Base-by-base conservation (phyloP, 1,139 yeast genomes). In the Zhuliangozyma parablackwelliae region DNA sequence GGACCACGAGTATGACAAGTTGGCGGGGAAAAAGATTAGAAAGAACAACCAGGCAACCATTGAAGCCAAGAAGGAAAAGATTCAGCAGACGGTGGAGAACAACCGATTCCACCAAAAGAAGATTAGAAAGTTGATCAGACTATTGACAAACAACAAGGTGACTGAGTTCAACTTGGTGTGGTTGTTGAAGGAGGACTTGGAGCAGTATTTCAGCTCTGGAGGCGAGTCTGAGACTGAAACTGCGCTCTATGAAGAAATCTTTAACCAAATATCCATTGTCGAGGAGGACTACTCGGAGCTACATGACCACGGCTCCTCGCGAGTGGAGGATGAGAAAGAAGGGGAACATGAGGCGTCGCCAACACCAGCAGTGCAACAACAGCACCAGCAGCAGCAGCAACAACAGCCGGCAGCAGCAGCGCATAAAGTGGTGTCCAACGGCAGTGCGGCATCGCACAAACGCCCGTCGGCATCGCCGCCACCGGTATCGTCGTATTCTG, bases 51-150 rank as follows among this genome's bases (percentile, higher is more conserved):
- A 57, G 41, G 57, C 57, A 34, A 57, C 61, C 3, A 57, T 65
- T 29, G 76, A 70, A 44, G 64, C 64, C 34, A 63, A 69, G 37
- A 69, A 69, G 51, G 73, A 65, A 37, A 72, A 69, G 45, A 58
- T 70, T 33, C 71, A 65, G 41, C 39, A 50, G n/a, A 63, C 60
- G 31, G 54, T 59, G 33, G 54, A 53, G 27, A 57, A 57, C 31
- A 63, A 69, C 40, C 61, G 59, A 42, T 69, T 69, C 43, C 75
- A 70, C 44, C 55, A 62, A 26, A 69, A 65, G 37, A 65, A 64
- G 40, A 53, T 69, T 29, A 59, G 61, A 40, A 56, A 55, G 25
- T 51, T 65, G 28, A 60, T 68, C 34, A 57, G 53, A 35, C 52
- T 53, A 34, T 51, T 70, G 39, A 65, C 59, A 42, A 51, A 54